phyloP scores from a whole-genome alignment of 768 basidiomycete genomes.

The Astraeus odoratus region DNA sequence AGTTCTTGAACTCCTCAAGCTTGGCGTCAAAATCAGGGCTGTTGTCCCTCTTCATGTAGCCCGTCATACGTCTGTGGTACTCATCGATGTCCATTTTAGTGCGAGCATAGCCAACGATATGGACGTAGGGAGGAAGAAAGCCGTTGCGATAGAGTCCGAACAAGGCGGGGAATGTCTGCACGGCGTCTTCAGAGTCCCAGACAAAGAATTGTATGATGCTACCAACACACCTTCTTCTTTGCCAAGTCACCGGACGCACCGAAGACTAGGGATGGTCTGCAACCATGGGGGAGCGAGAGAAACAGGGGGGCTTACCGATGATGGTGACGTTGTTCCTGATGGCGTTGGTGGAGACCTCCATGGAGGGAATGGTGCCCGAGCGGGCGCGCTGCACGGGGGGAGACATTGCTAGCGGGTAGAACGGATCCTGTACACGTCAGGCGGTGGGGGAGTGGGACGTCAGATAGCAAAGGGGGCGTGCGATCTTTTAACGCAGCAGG shows the following conservation, averaged over 20 bases:
- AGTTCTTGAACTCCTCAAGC: slow-evolving; percentile 77
- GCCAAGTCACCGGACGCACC: slow-evolving; percentile 97
- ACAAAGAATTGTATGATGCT: background rate
- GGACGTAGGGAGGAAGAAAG: slow-evolving; percentile 75
- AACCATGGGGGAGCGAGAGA: slow-evolving; percentile 8
- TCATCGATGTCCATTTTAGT: slow-evolving; percentile 88
- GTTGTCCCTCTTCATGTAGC: slow-evolving; percentile 80
- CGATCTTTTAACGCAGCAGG: background rate
- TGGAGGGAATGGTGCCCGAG: slow-evolving; percentile 85
- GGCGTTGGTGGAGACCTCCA: slow-evolving; percentile 65
- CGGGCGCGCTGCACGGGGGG: slow-evolving; percentile 43
- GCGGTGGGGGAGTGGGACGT: background rate
- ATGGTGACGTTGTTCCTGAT: slow-evolving; percentile 87
- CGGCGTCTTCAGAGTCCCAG: slow-evolving; percentile 39
- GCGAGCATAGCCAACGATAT: slow-evolving; percentile 94
- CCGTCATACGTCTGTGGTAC: slow-evolving; percentile 76
- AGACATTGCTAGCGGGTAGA: slow-evolving; percentile 11
- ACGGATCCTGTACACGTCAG: background rate
- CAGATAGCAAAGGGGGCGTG: background rate
- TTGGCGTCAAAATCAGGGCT: slow-evolving; percentile 49
- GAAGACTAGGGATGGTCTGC: slow-evolving; percentile 49
- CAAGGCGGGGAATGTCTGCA: slow-evolving; percentile 89
- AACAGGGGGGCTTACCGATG: slow-evolving; percentile 51
- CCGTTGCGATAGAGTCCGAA: slow-evolving; percentile 80
- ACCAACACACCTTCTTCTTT: slow-evolving; percentile 86